Evolutionary conservation across 768 basidiomycete genomes (phyloP), one percentile per base, ranked within the genome.

Genomic region (Glaciozyma martinii): DNA sequence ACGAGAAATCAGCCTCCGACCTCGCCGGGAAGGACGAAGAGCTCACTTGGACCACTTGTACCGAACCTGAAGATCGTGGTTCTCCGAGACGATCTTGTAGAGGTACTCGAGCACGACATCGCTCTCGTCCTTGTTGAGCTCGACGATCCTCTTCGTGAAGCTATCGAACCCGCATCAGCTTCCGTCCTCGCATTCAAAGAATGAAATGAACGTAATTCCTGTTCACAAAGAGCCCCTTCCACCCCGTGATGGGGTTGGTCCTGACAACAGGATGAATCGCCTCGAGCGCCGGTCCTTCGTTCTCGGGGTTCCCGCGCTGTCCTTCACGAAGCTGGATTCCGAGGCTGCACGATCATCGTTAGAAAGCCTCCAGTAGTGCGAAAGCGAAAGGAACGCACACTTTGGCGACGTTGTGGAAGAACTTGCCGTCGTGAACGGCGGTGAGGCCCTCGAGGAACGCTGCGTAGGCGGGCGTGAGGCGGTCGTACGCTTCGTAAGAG

Each of bases 401-500:
- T 19, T 77, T 75, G 18, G 79, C 83, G 19, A 57, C 30, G 25
- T 71, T 71, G 40, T 71, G 56, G 72, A 77, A 78, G 15, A 30
- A 25, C 30, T 71, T 67, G 15, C 66, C 77, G 52, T 78, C 76
- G 70, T 86, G 84, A 3, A 80, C 74, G 1, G 85, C 85, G 1
- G 81, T 82, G 21, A 86, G 76, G 6, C 82, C 82, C 71, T 85
- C 83, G 50, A 86, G 77, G 75, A 84, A 84, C 37, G 76, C 78
- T 57, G 79, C 76, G 67, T 79, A 66, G 80, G 4, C 80, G 77
- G 13, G 83, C 1, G 83, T 84, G 30, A 86, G 80, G 29, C 82
- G 78, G 74, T 84, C 83, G 75, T 85, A 86, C 13, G 83, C 84
- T 71, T 60, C 57, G 50, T 60, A 63, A 6, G 74, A 72, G 15